Evolutionary conservation across 2,329 filamentous ascomycete genomes (phyloP), one percentile per base, ranked within the genome.

Genomic region (Nigrospora sphaerica): DNA sequence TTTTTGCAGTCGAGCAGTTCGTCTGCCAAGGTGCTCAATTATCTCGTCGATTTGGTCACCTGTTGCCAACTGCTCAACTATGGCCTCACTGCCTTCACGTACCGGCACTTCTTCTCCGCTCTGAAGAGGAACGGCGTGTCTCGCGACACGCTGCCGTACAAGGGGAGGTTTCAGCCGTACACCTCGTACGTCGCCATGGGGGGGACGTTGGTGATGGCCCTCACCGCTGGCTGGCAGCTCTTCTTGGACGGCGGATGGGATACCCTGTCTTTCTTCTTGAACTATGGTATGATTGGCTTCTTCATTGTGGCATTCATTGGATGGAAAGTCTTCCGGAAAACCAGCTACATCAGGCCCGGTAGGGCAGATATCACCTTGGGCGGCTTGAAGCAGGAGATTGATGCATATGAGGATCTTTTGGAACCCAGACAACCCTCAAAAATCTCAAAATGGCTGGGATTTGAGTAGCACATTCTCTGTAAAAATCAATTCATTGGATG

Each of bases 81-180:
- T 33, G 42, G 44, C 32, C 31, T 46, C 38, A 50, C 39, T 5
- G 45, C 44, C 13, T 36, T 50, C 28, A 50, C 46, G 17, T 52
- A 48, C 37, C 41, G 47, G 10, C 39, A 39, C 19, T 52, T 52
- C 43, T 42, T 45, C 34, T 12, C 32, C 14, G 48, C 50, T 7
- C 41, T 61, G 5, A 33, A 45, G 16, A 54, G 54, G 43, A 60
- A 63, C 42, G 55, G 44, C 34, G 46, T 61, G 12, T 52, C 55
- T 34, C 46, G 62, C 12, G 52, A 58, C 23, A 52, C 52, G 1
- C 54, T 57, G 32, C 47, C 53, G 13, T 49, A 50, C 18, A 41
- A 49, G 32, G 50, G 46, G 1, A 40, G 40, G 2, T 45, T 46
- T n/a, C 50, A 52, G 46, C 50, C 50, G 10, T 52, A 49, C 43